Conservation (phyloP, 75 land plant species). For the Pinus taeda region DNA sequence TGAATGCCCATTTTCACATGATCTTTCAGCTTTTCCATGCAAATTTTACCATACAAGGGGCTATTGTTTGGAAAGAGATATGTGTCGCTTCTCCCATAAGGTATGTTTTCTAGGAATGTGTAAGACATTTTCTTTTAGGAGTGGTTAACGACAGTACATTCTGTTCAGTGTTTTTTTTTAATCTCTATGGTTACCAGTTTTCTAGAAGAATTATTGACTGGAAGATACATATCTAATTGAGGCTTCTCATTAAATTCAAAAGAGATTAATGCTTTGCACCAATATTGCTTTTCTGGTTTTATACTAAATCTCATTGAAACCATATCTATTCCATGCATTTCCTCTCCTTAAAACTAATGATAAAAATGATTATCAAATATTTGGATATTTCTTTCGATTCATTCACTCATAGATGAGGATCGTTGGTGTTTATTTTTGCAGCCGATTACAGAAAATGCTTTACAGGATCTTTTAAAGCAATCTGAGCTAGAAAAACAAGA, state of each 20-base stretch:
- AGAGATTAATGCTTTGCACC: too few relatives aligned
- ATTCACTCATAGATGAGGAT: neutral
- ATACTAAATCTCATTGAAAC: neutral
- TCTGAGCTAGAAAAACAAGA: neutral
- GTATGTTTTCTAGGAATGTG: slow-evolving; percentile 11
- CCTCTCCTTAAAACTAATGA: neutral
- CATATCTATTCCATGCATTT: neutral
- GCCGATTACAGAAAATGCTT: slow-evolving; percentile 1
- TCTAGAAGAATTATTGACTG: neutral
- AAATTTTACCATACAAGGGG: slow-evolving; percentile 37
- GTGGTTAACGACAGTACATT: neutral
- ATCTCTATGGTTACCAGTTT: neutral
- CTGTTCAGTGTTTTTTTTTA: too few relatives aligned
- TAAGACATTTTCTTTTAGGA: neutral
- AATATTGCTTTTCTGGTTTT: neutral
- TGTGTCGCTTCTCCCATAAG: slow-evolving; percentile 37
- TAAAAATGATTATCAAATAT: neutral
- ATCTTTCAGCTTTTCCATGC: slow-evolving; percentile 32
- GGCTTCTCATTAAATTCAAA: too few relatives aligned
- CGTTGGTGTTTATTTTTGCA: neutral
- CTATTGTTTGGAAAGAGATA: slow-evolving; percentile 26
- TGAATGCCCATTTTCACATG: slow-evolving; percentile 45
- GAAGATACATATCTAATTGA: neutral
- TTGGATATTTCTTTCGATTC: neutral
- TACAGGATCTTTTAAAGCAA: neutral